Base-by-base conservation (phyloP, 805 yeast genomes). In the Pichia nakasei region DNA sequence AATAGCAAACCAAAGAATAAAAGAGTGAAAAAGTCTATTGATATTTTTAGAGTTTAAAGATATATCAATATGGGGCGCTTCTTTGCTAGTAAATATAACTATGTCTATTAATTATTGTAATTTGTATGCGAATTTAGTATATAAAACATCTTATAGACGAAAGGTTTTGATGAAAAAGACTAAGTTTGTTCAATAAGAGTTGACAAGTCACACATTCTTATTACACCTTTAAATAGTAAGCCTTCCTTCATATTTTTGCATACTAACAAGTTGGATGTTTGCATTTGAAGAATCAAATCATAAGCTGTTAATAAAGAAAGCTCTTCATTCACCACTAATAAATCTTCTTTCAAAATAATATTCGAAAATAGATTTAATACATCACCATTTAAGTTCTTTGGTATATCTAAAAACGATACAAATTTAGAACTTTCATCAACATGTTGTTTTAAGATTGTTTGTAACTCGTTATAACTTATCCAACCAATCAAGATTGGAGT, bases 221-320 rank as follows among this genome's bases (percentile, higher is more conserved):
- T n/a, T 39, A 37, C 32, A 35, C 37, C 49, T 37, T 32, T 36
- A 39, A 37, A 35, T 21, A 18, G 29, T 19, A 12, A 17, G 12
- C 50, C 33, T 19, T 46, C 40, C 31, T 52, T 48, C 22, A 48
- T 53, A 26, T 39, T 62, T 49, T 38, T 56, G 47, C 57, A 67
- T 39, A 57, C 66, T 45, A 57, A 58, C 43, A 52, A 56, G 35
- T 54, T 47, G 2, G 52, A 51, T 15, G 68, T 45, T 7, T 70
- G 70, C 50, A 72, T 49, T 39, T 61, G 61, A 45, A 65, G 65
- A 41, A 72, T 63, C 44, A 68, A 56, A 36, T 60, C 61, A 36
- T 66, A 65, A 1, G 57, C 66, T 0, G 72, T 59, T 27, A 62
- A 50, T 6, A 72, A 46, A 26, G 64, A 53, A 22, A 64, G 53